Evolutionary conservation across 2,329 filamentous ascomycete genomes (phyloP), one percentile per base, ranked within the genome.

Genomic region (Aotearoamyces nothofagi): DNA sequence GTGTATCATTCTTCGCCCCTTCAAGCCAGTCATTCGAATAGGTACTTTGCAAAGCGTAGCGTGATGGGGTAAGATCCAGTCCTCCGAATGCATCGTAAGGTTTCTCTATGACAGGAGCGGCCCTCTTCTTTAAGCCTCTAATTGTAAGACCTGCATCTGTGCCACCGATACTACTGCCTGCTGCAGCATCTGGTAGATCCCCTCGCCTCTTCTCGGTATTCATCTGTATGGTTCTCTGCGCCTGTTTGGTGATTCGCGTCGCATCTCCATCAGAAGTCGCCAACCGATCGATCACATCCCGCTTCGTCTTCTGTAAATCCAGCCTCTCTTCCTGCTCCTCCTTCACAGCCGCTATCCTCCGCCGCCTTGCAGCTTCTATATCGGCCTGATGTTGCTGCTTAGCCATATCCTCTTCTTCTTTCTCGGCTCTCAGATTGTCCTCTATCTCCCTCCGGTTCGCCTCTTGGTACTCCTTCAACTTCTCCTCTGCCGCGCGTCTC

Each of bases 11-110:
- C 32, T 74, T 68, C 17, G 74, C 66, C 14, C 60, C 60, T 24
- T 78, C 73, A 30, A 92, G 59, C 62, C 75, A 83, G 26, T 77
- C 68, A 47, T 80, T 83, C 23, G 74, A 68, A 51, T 94, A 93
- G 23, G 64, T 58, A 27, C 69, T 64, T 38, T 74, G 68, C 20
- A 92, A 46, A 7, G 65, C 59, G 46, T 82, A 87, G 42, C 86
- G 77, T 41, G 77, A 63, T 13, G 72, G 69, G 14, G 62, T 61
- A 29, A 86, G 67, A 26, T 67, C 56, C 36, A 86, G 56, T 1
- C 83, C 90, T 22, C 73, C 83, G 48, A 90, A 93, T 0, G 87
- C 79, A 56, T 94, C 84, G 55, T 92, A 94, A 0, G 82, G 76
- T 33, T 74, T 73, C 43, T 83, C 73, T 5, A 68, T 68, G 19